Evolutionary conservation across 768 basidiomycete species (phyloP).

Genomic region (Trametopsis cervina): DNA sequence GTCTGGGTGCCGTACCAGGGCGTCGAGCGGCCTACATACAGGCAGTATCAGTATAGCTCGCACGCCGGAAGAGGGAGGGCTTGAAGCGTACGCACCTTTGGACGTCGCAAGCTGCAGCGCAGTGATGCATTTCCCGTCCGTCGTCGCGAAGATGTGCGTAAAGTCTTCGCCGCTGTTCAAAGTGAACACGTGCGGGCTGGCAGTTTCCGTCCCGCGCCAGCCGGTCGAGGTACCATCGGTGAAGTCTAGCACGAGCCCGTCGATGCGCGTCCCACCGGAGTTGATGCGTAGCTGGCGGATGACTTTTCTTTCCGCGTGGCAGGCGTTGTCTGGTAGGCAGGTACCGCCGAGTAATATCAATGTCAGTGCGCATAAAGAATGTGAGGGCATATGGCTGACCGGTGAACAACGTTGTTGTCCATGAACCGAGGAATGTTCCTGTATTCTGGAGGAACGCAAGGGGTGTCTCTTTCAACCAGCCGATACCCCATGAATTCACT

Average conservation of each 20-base stretch:
- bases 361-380: no score
- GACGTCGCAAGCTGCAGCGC: slow-evolving; percentile 3
- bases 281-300: not conserved
- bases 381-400: not conserved
- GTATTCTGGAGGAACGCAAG: not conserved
- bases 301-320: not conserved
- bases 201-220: not conserved
- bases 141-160: not conserved
- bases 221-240: slow-evolving; percentile 3
- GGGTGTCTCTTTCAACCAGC: not conserved
- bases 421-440: slow-evolving; percentile 1
- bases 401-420: not conserved
- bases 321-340: not conserved
- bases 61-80: not conserved
- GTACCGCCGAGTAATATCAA: no score
- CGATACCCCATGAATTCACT: not conserved
- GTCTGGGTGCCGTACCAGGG: not conserved
- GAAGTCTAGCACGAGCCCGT: slow-evolving; percentile 3
- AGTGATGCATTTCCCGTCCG: not conserved
- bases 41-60: not conserved
- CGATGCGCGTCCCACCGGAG: not conserved
- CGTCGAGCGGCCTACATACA: not conserved
- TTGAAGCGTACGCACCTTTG: not conserved
- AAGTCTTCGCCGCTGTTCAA: slow-evolving; percentile 2
- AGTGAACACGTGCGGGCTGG: not conserved